phyloP scores from a whole-genome alignment of 345 rosid genomes.

The Aquilaria yunnanensis region DNA sequence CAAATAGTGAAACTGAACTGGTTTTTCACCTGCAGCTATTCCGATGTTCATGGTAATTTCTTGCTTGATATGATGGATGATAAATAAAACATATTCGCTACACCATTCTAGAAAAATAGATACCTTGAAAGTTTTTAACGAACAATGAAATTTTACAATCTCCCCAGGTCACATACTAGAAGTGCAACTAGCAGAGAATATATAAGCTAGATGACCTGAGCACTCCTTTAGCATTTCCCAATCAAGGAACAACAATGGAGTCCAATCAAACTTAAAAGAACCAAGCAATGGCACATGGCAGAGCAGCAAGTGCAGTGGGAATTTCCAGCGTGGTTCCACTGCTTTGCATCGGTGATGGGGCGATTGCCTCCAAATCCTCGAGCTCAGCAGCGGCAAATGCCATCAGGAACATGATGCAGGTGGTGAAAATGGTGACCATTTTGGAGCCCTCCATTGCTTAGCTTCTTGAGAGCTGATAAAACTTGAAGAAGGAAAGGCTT shows the following conservation, averaged over 20 bases:
- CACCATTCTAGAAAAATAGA: background rate
- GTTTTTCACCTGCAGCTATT: background rate
- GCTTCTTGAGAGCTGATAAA: background rate
- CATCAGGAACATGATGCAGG: constrained; percentile 13
- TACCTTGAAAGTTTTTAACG: background rate
- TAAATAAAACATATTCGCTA: background rate
- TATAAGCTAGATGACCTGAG: background rate
- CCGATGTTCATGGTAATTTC: background rate
- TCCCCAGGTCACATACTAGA: background rate
- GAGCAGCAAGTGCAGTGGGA: constrained; percentile 22
- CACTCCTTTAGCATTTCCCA: background rate
- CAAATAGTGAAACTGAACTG: background rate
- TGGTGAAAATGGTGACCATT: constrained; percentile 20
- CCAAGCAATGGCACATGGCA: constrained; percentile 22
- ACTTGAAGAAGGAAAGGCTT: background rate
- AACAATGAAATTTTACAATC: constrained; percentile 5
- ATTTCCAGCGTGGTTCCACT: constrained; percentile 18
- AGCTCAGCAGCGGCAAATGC: constrained; percentile 8
- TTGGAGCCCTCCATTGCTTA: constrained; percentile 25
- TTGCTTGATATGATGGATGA: background rate
- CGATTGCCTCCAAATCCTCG: constrained; percentile 21
- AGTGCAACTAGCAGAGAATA: background rate
- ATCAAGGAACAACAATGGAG: background rate
- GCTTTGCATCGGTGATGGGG: constrained; percentile 33
- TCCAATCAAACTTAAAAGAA: constrained; percentile 17